These are phyloP conservation scores for Geotrichum europaeum DNA, from an alignment of 1,139 yeast genomes.

Conservation along the genomic window DNA sequence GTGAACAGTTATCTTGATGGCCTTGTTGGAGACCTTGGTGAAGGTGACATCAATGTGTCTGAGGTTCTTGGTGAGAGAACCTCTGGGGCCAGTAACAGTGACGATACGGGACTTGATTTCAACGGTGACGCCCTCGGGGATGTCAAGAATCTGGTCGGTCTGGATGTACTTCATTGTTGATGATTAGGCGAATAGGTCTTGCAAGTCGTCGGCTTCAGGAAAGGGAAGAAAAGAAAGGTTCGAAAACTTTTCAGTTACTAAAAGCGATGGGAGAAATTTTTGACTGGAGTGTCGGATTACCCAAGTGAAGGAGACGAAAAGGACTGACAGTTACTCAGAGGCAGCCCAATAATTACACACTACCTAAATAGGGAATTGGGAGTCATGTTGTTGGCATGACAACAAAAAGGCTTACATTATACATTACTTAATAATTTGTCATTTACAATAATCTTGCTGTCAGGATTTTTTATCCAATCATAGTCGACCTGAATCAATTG, in stretches of 20 bases:
- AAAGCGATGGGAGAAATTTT: background rate
- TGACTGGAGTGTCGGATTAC: background rate
- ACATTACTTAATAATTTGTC: background rate
- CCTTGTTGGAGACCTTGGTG: conserved; percentile 62
- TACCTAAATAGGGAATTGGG: background rate
- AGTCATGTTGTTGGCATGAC: conserved; percentile 6
- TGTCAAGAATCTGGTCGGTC: conserved; percentile 83
- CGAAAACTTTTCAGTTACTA: background rate
- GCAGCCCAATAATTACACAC: background rate
- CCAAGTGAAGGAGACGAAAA: background rate
- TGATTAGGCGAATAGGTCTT: conserved; percentile 4
- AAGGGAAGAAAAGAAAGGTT: background rate
- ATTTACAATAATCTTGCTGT: background rate
- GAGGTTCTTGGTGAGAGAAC: conserved; percentile 84
- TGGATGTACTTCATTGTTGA: conserved; percentile 80
- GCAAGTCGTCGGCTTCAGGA: conserved; percentile 8
- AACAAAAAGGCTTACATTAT: background rate
- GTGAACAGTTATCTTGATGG: conserved; percentile 87
- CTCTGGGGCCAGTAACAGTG: conserved; percentile 98
- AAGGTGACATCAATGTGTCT: conserved; percentile 95
- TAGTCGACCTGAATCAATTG: background rate
- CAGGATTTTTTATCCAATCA: conserved; percentile 1
- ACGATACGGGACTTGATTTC: conserved; percentile 86
- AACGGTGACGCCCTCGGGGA: conserved; percentile 94
- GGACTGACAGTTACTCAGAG: background rate